Evolutionary conservation across 306 rosid species (phyloP).

Genomic region (Nissolia schottii): DNA sequence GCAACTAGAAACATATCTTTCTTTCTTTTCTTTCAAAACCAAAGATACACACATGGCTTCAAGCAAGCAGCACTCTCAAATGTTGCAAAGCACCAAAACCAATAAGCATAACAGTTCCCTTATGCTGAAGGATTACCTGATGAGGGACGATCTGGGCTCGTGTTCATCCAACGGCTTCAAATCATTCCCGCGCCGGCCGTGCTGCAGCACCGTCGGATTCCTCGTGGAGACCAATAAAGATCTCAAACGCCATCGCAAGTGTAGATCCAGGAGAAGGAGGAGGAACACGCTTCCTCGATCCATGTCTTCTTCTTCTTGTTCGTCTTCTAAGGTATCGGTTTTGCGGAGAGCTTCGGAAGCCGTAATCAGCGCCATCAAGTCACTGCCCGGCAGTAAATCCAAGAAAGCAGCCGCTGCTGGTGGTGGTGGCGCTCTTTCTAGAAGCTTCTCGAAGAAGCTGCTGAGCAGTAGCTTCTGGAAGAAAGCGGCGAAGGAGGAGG

Average conservation of each 20-base stretch:
- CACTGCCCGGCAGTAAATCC: conserved; percentile 21
- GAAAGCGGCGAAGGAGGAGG: conserved; percentile 20
- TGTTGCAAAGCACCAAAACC: not conserved
- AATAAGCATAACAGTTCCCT: conserved; percentile 4
- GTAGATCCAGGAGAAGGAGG: not conserved
- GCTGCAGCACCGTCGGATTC: conserved; percentile 49
- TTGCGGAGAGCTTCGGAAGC: conserved; percentile 59
- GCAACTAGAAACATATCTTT: not conserved
- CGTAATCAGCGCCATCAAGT: conserved; percentile 48
- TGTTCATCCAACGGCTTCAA: conserved; percentile 80
- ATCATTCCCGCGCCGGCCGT: conserved; percentile 68
- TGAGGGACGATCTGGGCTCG: conserved; percentile 66
- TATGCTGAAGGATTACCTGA: conserved; percentile 65
- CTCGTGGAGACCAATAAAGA: not conserved
- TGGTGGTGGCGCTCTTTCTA: conserved; percentile 12
- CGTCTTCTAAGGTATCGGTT: conserved; percentile 29
- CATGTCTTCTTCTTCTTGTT: not conserved
- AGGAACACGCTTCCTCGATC: not conserved
- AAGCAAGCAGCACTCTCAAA: conserved; percentile 2
- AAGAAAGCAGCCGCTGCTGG: not conserved
- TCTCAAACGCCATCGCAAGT: not conserved
- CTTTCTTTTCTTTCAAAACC: not conserved
- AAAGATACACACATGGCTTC: conserved; percentile 50
- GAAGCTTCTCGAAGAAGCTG: conserved; percentile 55
- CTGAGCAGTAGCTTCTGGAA: conserved; percentile 49